Percentiles rank a stretch among this genome's conserved stretches.
These are phyloP conservation scores for Priceomyces haplophilus DNA, from an alignment of 805 yeast species.

Conservation along the genomic window DNA sequence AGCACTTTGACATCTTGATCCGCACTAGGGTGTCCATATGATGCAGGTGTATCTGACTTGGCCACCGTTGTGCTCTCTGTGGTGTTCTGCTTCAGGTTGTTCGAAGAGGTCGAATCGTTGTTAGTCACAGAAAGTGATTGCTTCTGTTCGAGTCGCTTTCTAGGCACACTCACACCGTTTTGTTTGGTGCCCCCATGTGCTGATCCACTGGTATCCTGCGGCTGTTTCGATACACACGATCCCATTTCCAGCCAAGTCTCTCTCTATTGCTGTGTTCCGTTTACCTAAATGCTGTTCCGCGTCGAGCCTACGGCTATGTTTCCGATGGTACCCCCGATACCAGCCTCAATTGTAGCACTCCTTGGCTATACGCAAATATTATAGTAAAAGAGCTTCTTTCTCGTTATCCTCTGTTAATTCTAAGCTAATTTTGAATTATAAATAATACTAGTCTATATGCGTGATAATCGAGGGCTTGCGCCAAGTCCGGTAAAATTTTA, in stretches of 20 bases:
- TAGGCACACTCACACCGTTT: conserved; percentile 8
- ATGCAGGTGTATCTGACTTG: neutral
- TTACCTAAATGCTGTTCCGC: too few relatives aligned
- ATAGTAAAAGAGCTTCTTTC: too few relatives aligned
- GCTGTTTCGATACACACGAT: conserved; percentile 20
- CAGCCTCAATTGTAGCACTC: too few relatives aligned
- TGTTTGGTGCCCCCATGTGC: conserved; percentile 3
- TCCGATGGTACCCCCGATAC: too few relatives aligned
- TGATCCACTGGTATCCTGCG: conserved; percentile 3
- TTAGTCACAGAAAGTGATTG: conserved; percentile 8
- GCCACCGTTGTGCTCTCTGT: conserved; percentile 7
- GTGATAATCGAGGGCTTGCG: neutral
- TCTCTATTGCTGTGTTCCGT: neutral
- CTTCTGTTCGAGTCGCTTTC: conserved; percentile 18
- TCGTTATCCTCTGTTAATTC: too few relatives aligned
- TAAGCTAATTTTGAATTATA: neutral
- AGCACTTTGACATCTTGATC: conserved; percentile 64
- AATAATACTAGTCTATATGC: neutral
- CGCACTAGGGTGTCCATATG: conserved; percentile 2
- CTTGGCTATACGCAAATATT: too few relatives aligned
- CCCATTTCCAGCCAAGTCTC: conserved; percentile 15
- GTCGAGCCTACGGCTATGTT: neutral
- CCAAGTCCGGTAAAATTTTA: neutral
- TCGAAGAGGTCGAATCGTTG: conserved; percentile 3
- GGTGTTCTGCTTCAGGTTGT: conserved; percentile 4